A percentile compares a stretch with the other conserved stretches of the same genome.
phyloP scores from a whole-genome alignment of 2,329 filamentous ascomycete genomes.

The Raffaelea ambrosiae region DNA sequence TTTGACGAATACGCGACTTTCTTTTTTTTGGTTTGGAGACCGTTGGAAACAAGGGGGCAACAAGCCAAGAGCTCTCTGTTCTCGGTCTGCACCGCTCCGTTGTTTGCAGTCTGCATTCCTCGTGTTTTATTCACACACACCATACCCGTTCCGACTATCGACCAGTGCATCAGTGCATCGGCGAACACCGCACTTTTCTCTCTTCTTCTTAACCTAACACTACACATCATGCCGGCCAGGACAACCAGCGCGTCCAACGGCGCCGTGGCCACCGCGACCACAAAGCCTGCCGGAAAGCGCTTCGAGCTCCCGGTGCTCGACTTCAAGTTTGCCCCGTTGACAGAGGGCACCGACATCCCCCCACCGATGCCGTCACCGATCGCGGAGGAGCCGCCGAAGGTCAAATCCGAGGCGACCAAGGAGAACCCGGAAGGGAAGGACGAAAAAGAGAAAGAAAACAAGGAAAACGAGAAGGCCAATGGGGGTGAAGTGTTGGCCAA shows the following conservation, averaged over 20 bases:
- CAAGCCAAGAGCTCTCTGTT: no score
- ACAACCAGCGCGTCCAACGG: constrained; percentile 12
- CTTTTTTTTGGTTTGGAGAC: no score
- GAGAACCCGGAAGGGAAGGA: constrained; percentile 2
- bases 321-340: constrained; percentile 50
- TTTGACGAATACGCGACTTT: no score
- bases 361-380: constrained; percentile 48
- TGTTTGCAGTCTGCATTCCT: no score
- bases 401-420: constrained; percentile 7
- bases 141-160: no score
- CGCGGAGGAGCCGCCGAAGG: constrained; percentile 32
- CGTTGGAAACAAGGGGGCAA: no score
- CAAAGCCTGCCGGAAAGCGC: constrained; percentile 13
- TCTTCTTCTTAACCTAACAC: no score
- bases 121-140: no score
- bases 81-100: no score
- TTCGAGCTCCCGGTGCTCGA: constrained; percentile 52
- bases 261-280: constrained; percentile 10
- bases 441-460: neutral
- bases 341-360: constrained; percentile 53
- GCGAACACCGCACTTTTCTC: no score
- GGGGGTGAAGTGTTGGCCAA: constrained; percentile 9
- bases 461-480: neutral
- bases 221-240: constrained; percentile 15
- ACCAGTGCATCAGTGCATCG: no score